Percentiles rank a stretch among this genome's conserved stretches.
Evolutionary conservation across 495 filamentous ascomycete genomes (phyloP).

Genomic region (Xylaria intraflava): DNA sequence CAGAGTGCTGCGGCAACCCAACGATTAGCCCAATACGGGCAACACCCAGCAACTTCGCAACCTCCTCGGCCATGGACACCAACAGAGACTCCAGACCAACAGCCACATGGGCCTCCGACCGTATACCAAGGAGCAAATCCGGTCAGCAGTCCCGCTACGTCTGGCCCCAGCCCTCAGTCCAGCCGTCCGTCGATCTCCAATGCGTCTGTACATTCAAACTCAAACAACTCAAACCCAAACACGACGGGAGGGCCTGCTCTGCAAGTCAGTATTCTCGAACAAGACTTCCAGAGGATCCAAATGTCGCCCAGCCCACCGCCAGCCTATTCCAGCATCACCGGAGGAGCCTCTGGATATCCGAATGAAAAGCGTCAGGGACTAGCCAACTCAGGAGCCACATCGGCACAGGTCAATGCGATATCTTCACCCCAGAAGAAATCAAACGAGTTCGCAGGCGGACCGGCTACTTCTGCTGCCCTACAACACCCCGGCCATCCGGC

Average conservation of each 20-base stretch:
- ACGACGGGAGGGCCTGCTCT: slow-evolving; percentile 18
- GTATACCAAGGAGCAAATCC: slow-evolving; percentile 79
- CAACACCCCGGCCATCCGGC: slow-evolving; percentile 65
- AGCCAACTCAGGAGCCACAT: slow-evolving; percentile 27
- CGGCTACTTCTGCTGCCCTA: slow-evolving; percentile 42
- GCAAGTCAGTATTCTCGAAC: slow-evolving; percentile 63
- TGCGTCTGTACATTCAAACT: no score
- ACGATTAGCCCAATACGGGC: slow-evolving; percentile 64
- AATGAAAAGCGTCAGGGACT: slow-evolving; percentile 60
- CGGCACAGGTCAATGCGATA: slow-evolving; percentile 21
- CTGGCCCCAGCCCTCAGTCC: slow-evolving; percentile 26
- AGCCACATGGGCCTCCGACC: slow-evolving; percentile 86
- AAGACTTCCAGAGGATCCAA: slow-evolving; percentile 83
- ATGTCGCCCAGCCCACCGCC: slow-evolving; percentile 80
- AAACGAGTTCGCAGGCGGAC: slow-evolving; percentile 33
- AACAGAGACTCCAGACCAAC: slow-evolving; percentile 80
- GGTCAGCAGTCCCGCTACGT: slow-evolving; percentile 31
- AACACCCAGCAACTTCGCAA: slow-evolving; percentile 31
- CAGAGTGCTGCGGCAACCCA: slow-evolving; percentile 80
- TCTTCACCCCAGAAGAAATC: slow-evolving; percentile 46
- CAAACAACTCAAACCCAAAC: slow-evolving; percentile 18
- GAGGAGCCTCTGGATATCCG: slow-evolving; percentile 54
- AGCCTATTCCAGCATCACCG: slow-evolving; percentile 75
- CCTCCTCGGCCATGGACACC: slow-evolving; percentile 86
- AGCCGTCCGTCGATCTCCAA: slow-evolving; percentile 22